Evolutionary conservation across 108 stramenopile species (phyloP), one percentile per base, ranked within the genome.

Genomic region (Stephanodiscus triporus): DNA sequence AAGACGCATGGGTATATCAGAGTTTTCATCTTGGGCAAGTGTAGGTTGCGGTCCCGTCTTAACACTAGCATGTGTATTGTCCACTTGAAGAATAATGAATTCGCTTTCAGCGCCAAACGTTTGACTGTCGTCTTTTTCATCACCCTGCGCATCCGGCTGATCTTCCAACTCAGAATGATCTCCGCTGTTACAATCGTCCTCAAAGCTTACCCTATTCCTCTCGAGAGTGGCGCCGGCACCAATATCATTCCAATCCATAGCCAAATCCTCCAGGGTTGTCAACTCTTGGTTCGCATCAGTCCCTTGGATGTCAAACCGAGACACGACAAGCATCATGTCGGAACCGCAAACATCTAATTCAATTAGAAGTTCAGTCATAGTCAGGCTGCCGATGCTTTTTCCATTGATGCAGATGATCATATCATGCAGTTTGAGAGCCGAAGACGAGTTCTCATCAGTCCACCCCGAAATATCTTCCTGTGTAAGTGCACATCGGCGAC

Each of bases 341-440:
- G 75, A 62, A 47, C 76, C 78, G 24, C 68, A 81, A 45, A 83
- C 32, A 55, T 88, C 87, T 19, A 94, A 62, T 58, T 89, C 93
- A 34, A 91, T 56, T 26, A 86, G 72, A 13, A 94, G 53, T 45
- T 81, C 85, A 26, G 66, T 67, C 47, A 78, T 81, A 3, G 82
- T 91, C 88, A 89, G 89, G 6, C 81, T 86, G 11, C 93, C 87
- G 47, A 92, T 84, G 14, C 24, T 56, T 66, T 85, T 87, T 16
- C 91, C 90, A 43, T 94, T 90, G 48, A 92, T 72, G 22, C 76
- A 49, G 27, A 94, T 42, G 8, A 94, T 72, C 91, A 94, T 89
- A 65, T 94, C 93, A 63, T 92, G 80, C 13, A 80, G 53, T 36
- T 76, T 53, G 36, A 89, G 80, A 23, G 66, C 64, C 17, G 57